Base-by-base conservation (phyloP, 2,329 filamentous ascomycete genomes). In the Exophiala mesophila region DNA sequence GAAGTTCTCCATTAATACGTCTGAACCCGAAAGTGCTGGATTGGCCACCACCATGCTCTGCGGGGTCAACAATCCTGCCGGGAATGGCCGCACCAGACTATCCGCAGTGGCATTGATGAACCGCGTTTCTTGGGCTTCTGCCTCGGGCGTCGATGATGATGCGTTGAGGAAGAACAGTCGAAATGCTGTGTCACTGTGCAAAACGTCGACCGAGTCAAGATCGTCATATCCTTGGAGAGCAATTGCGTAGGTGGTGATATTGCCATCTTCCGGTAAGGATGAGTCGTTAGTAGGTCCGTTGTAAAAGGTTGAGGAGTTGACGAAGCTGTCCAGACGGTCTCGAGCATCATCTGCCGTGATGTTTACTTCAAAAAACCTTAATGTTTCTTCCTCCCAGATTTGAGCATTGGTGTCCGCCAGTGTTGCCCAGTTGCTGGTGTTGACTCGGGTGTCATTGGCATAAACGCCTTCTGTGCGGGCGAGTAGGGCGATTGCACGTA, bases 141-240 rank as follows among this genome's bases (percentile, higher is more conserved):
- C 69, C 21, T 38, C 49, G n/a, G 39, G 38, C 1, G 41, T 49
- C 13, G 47, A 49, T 5, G 43, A 31, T 1, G 77, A 79, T 0
- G 72, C 70, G 53, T 82, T 80, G 24, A 82, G 66, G 1, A 83
- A 62, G 58, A 81, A 82, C 42, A 75, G 73, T 1, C 77, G 74
- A 64, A 82, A 83, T 38, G 73, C 78, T 45, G 78, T 75, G 48
- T 83, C 80, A 0, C 76, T 80, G 57, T 83, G 78, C 67, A 81
- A 77, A 13, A 82, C 69, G 19, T 66, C 63, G 1, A 82, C 74
- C 12, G 73, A 58, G 2, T 67, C 56, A 19, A 73, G 65, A 16
- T 71, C 63, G 34, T 70, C 60, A 44, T 71, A 67, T 2, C 72
- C 77, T 3, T 79, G 69, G 0, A 83, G 68, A 0, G 78, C 67